Evolutionary conservation across 208 protist species (phyloP).

Genomic region (Trypanosoma lewisi): DNA sequence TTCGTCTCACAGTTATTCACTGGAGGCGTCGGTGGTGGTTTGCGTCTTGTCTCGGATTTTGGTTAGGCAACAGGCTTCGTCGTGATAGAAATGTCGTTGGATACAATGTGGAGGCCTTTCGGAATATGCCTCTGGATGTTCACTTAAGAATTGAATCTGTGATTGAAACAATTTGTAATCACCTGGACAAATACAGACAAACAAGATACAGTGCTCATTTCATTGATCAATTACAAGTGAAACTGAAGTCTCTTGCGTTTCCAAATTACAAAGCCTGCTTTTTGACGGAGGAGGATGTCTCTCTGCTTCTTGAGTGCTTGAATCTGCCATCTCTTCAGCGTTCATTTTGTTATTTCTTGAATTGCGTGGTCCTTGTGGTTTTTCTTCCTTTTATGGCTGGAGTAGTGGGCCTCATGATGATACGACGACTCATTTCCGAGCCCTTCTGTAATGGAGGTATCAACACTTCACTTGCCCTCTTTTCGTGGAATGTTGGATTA

Average conservation of each 20-base stretch:
- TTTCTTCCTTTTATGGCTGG: conserved; percentile 22
- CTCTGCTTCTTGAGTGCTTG: conserved; percentile 10
- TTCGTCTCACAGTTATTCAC: not conserved
- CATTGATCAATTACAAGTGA: conserved; percentile 9
- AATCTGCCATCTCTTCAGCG: conserved; percentile 6
- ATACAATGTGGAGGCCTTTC: conserved; percentile 4
- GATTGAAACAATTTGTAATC: not conserved
- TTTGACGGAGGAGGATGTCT: conserved; percentile 22
- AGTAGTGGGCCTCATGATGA: not conserved
- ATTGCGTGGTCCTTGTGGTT: conserved; percentile 5
- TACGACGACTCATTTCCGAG: conserved; percentile 3
- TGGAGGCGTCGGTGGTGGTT: conserved; percentile 21
- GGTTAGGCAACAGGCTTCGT: not conserved
- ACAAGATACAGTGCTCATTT: not conserved
- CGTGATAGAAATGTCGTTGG: not conserved
- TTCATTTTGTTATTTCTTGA: conserved; percentile 13
- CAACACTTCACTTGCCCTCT: not conserved
- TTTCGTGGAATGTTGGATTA: conserved; percentile 5
- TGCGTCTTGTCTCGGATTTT: conserved; percentile 15
- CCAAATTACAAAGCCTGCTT: not conserved
- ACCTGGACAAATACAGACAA: not conserved
- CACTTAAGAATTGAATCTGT: not conserved
- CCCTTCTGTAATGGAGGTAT: conserved; percentile 11
- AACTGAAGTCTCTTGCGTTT: not conserved
- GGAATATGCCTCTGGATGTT: conserved; percentile 12